A percentile compares a stretch with the other conserved stretches of the same genome.
Conservation (phyloP, 176 grass and related monocot genomes). For the Carex kokanica region DNA sequence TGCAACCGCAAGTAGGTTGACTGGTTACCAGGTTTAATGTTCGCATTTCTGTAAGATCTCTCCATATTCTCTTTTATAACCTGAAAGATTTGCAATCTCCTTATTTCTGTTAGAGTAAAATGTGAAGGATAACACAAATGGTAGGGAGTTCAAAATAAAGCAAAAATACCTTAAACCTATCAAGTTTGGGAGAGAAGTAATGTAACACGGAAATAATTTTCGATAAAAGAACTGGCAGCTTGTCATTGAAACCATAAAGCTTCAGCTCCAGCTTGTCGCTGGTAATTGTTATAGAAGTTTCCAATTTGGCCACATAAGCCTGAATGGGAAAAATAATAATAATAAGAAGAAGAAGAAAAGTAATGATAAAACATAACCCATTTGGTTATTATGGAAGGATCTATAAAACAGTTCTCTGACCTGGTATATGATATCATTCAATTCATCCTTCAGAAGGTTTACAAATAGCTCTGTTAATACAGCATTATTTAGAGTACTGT, state of each 20-base stretch:
- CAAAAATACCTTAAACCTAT: constrained; percentile 79
- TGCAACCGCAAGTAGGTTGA: constrained; percentile 77
- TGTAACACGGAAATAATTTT: constrained; percentile 63
- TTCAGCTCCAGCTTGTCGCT: constrained; percentile 75
- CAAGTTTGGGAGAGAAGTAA: constrained; percentile 61
- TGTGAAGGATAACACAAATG: background rate
- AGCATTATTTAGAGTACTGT: constrained; percentile 53
- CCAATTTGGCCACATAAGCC: constrained; percentile 91
- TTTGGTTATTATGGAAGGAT: background rate
- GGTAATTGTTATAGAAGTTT: constrained; percentile 59
- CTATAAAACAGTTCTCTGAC: constrained; percentile 32
- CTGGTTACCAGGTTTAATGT: constrained; percentile 85
- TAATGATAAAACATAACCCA: constrained; percentile 13
- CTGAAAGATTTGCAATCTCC: constrained; percentile 38
- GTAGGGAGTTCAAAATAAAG: background rate
- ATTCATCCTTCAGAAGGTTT: constrained; percentile 93
- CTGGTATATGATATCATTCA: constrained; percentile 95
- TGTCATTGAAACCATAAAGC: constrained; percentile 95
- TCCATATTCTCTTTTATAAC: constrained; percentile 97
- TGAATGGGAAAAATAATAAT: constrained; percentile 18
- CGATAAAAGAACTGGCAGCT: constrained; percentile 65
- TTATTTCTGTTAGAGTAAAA: constrained; percentile 11
- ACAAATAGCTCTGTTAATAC: constrained; percentile 86
- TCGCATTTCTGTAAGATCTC: constrained; percentile 79
- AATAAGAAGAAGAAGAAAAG: constrained; percentile 9